These are phyloP conservation scores for Cicer judaicum DNA, from an alignment of 306 rosid species.

Conservation along the genomic window DNA sequence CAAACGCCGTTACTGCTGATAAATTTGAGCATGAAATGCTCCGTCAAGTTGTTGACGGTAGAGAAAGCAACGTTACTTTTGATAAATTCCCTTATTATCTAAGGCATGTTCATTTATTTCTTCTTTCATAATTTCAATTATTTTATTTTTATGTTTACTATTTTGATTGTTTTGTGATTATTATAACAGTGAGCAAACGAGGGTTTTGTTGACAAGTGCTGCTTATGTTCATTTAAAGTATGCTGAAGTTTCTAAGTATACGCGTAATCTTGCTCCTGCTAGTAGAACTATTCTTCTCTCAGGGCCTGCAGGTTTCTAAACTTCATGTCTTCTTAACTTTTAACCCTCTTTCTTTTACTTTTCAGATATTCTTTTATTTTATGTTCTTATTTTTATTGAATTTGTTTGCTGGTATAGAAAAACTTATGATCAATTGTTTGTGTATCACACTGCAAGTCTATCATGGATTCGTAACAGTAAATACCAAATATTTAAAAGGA, in stretches of 20 bases:
- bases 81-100: constrained; percentile 88
- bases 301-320: constrained; percentile 77
- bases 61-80: constrained; percentile 83
- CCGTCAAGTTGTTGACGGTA: constrained; percentile 72
- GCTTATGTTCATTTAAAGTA: constrained; percentile 94
- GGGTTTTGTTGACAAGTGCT: constrained; percentile 88
- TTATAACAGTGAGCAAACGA: constrained; percentile 77
- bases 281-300: constrained; percentile 92
- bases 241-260: constrained; percentile 79
- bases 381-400: too few species aligned
- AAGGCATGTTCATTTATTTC: constrained; percentile 49
- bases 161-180: neutral
- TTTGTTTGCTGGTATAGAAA: too few species aligned
- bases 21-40: constrained; percentile 85
- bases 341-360: too few species aligned
- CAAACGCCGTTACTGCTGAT: constrained; percentile 61
- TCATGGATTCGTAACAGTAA: too few species aligned
- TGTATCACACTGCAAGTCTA: too few species aligned
- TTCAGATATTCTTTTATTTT: too few species aligned
- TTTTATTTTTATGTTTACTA: too few species aligned
- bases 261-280: constrained; percentile 96
- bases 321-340: too few species aligned
- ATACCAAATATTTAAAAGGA: too few species aligned
- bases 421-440: too few species aligned
- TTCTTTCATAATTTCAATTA: neutral